Evolutionary conservation across 495 filamentous ascomycete genomes (phyloP), one percentile per base, ranked within the genome.

Genomic region (Staphylotrichum tortipilum): DNA sequence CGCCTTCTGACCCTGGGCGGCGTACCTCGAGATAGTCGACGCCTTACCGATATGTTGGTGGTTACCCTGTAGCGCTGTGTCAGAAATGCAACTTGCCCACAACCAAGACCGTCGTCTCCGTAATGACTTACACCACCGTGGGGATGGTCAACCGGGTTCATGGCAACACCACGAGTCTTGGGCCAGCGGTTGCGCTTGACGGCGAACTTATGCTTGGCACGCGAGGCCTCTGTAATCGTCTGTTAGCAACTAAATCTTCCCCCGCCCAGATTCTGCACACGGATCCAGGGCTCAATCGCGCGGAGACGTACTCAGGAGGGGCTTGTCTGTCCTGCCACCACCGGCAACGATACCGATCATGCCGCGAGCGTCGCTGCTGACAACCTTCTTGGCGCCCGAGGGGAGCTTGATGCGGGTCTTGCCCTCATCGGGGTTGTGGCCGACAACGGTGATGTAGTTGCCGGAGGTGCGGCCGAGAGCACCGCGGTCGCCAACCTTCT

Each of bases 1-100:
- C 68, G 94, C 94, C 82, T 99, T 99, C 81, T 99, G 92, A 86
- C 92, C 92, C 72, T 88, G 86, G 68, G 84, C 85, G 55, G 92
- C 92, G 77, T 90, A 95, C 70, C 92, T 85, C 58, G 88, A 95
- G 77, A 99, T 99, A 59, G 92, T 99, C 33, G 94, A 97, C 54
- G 92, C 94, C 79, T 97, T 97, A 85, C 92, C 92, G 67, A 99
- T 99, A 78, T 99, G 92, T 81, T 99, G 92, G 78, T 99, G 92
- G 80, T 99, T 99, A 95, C 92, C 92, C 91, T 75, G 61, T 58
- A 35, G 52, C 36, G 40, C 9, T 21, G 43, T 62, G 67, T 75
- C 58, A 75, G 72, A 50, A 51, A 44, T 40, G 9, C 24, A 34
- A 36, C 33, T 36, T 47, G 18, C 37, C n/a, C 45, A 35, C 19